phyloP scores from a whole-genome alignment of 148 eudicot species.

The Chenopodium formosanum region DNA sequence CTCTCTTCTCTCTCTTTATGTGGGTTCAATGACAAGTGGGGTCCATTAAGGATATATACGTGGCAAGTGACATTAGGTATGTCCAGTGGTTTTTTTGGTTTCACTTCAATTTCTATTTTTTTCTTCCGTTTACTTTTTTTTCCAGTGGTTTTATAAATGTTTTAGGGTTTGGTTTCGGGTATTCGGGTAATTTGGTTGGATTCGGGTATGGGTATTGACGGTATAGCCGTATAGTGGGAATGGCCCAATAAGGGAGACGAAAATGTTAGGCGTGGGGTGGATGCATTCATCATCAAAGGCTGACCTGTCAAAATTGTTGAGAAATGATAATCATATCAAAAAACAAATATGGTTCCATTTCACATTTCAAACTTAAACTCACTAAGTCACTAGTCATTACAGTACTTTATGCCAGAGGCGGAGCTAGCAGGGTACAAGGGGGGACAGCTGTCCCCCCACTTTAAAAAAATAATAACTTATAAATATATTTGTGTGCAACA shows the following conservation, averaged over 20 bases:
- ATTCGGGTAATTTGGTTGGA: constrained; percentile 7
- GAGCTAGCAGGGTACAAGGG: too few relatives aligned
- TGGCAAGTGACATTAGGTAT: constrained; percentile 2
- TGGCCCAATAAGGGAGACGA: not conserved
- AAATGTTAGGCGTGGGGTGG: constrained; percentile 7
- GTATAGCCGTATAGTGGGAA: not conserved
- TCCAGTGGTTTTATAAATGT: not conserved
- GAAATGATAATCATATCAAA: constrained; percentile 2
- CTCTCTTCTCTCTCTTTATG: not conserved
- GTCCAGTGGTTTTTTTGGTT: not conserved
- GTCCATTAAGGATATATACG: not conserved
- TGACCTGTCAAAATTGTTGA: not conserved
- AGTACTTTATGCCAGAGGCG: too few relatives aligned
- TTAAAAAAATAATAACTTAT: too few relatives aligned
- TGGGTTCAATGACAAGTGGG: not conserved
- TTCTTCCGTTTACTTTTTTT: constrained; percentile 12
- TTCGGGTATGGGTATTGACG: not conserved
- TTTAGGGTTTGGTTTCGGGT: constrained; percentile 18
- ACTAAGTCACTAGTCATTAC: too few relatives aligned
- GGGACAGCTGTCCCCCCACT: too few relatives aligned
- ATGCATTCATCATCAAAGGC: constrained; percentile 1
- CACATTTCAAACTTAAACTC: not conserved
- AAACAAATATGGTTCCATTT: not conserved
- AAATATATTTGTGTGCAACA: too few relatives aligned
- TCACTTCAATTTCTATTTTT: not conserved